Conservation (phyloP, 129 eudicot genomes). For the Arctium lappa region DNA sequence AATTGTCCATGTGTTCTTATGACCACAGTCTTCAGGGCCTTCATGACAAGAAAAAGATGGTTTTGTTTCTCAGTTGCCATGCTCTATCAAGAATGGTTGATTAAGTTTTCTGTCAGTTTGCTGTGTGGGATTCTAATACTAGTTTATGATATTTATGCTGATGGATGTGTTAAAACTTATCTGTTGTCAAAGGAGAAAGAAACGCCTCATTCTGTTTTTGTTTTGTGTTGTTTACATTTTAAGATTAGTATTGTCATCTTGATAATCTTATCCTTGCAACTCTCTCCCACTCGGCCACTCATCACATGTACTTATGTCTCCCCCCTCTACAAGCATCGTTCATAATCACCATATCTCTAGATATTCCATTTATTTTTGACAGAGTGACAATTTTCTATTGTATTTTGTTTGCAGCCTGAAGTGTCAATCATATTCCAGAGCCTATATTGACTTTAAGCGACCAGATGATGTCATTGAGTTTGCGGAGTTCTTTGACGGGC, state of each 20-base stretch:
- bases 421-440: conserved; percentile 57
- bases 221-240: not conserved
- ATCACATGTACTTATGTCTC: not conserved
- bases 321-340: not conserved
- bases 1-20: conserved; percentile 1
- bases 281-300: not conserved
- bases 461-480: conserved; percentile 78
- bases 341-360: not conserved
- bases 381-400: not conserved
- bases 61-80: not conserved
- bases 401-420: conserved; percentile 56
- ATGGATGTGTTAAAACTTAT: not conserved
- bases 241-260: conserved; percentile 5
- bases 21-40: not conserved
- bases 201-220: not conserved
- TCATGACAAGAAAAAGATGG: conserved; percentile 9
- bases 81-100: not conserved
- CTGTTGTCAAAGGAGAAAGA: not conserved
- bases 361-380: not conserved
- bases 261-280: not conserved
- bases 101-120: not conserved
- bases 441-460: conserved; percentile 70
- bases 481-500: conserved; percentile 60
- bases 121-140: not conserved
- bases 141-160: not conserved